Conservation (phyloP, 2,329 filamentous ascomycete species). For the Nigrospora oryzae region DNA sequence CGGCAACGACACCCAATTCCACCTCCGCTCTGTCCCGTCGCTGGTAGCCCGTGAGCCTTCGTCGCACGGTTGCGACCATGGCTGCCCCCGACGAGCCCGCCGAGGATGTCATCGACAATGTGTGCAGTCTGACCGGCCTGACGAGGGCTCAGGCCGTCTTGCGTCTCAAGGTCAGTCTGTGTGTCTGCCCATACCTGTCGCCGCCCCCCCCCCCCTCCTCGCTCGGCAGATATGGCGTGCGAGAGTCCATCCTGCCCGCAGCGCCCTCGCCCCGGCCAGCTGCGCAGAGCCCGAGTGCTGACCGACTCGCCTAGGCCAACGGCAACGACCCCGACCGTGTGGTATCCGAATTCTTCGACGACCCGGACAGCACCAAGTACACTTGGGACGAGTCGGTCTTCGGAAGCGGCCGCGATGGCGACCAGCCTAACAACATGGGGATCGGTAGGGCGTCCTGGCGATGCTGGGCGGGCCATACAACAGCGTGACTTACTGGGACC, state of each 20-base stretch:
- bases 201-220: neutral
- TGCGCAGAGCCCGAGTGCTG: too few species aligned
- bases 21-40: too few species aligned
- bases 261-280: too few species aligned
- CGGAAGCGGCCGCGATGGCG: constrained; percentile 41
- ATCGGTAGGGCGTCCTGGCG: constrained; percentile 28
- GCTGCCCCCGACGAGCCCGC: neutral
- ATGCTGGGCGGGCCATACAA: neutral
- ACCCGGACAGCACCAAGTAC: constrained; percentile 33
- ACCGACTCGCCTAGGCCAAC: constrained; percentile 24
- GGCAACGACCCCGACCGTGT: constrained; percentile 39
- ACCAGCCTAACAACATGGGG: constrained; percentile 26
- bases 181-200: neutral
- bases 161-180: constrained; percentile 15
- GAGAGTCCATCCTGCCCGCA: too few species aligned
- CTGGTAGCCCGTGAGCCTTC: too few species aligned
- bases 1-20: too few species aligned
- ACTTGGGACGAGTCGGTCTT: constrained; percentile 50
- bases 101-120: constrained; percentile 8
- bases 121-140: constrained; percentile 12
- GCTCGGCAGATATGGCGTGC: too few species aligned
- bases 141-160: constrained; percentile 12
- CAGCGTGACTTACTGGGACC: constrained; percentile 6
- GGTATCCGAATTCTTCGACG: constrained; percentile 43
- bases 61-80: too few species aligned